Evolutionary conservation across 208 protist genomes (phyloP).

Genomic region (Borovskyia barvae): DNA sequence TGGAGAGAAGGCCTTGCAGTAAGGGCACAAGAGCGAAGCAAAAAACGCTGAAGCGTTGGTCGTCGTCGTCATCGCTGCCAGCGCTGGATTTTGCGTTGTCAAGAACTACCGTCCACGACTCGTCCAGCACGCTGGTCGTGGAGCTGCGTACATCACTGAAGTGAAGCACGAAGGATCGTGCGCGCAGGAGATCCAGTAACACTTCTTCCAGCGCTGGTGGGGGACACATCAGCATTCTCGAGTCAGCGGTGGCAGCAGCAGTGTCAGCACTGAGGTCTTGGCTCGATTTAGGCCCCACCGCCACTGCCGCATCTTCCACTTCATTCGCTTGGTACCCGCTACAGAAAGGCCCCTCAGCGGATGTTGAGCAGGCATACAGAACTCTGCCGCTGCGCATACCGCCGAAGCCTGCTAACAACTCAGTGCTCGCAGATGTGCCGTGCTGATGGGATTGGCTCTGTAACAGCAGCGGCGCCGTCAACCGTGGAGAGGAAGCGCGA

Average conservation of each 20-base stretch:
- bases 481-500: not conserved
- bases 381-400: too few relatives aligned
- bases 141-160: conserved; percentile 43
- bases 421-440: too few relatives aligned
- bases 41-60: conserved; percentile 63
- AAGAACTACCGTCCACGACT: conserved; percentile 74
- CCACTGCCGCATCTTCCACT: conserved; percentile 4
- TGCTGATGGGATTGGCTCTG: too few relatives aligned
- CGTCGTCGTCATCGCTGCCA: conserved; percentile 32
- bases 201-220: conserved; percentile 12
- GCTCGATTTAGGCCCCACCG: too few relatives aligned
- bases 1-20: conserved; percentile 73
- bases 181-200: conserved; percentile 32
- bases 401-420: too few relatives aligned
- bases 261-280: too few relatives aligned
- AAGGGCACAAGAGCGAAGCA: conserved; percentile 71
- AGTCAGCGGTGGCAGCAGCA: not conserved
- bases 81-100: conserved; percentile 58
- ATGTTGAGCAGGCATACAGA: too few relatives aligned
- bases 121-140: conserved; percentile 66
- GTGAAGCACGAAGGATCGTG: conserved; percentile 50
- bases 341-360: too few relatives aligned
- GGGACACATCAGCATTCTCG: not conserved
- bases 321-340: too few relatives aligned
- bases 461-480: conserved; percentile 6